Base-by-base conservation (phyloP, 2,329 filamentous ascomycete genomes). In the Chaetomium sp. region DNA sequence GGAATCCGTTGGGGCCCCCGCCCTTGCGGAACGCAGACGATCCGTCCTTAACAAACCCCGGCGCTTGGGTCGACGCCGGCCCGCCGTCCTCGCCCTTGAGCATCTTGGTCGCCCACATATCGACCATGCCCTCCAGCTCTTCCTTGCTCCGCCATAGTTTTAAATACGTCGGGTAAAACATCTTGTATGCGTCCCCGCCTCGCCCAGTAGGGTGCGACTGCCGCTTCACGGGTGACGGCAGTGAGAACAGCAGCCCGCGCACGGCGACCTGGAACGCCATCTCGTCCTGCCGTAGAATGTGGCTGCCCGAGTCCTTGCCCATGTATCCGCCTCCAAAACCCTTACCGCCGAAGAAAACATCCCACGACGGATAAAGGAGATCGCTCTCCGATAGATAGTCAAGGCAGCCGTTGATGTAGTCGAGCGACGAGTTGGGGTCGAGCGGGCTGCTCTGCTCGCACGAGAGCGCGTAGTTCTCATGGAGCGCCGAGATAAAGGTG, bases 241-340 rank as follows among this genome's bases (percentile, higher is more conserved):
- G 83, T 10, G 88, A 89, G 74, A 96, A 96, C 0, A 97, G 78
- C 57, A 98, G 78, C 0, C 95, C 95, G 13, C 93, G 87, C 0
- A 96, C 91, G 4, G 93, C 93, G 21, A 94, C 88, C 69, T 99
- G 92, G 69, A 97, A 98, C 27, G 90, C 89, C 74, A 99, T 93
- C 74, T 99, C 95, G 68, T 97, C 93, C 76, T 98, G 94, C 7
- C 93, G 88, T 10, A 98, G 79, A 16, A 89, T 83, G 66, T 97
- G 94, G 60, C 87, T 86, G 23, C 85, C 85, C 0, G 83, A 81
- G 75, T 89, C 82, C 78, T 77, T 81, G 72, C 79, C 83, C 69
- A 70, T 78, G 77, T 74, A 81, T 27, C 83, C 80, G 6, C 79
- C 79, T 7, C 79, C 77, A 35, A 60, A 60, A 3, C 87, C 85